Evolutionary conservation across 2,329 filamentous ascomycete genomes (phyloP).

Genomic region (Scorias spongiosa): DNA sequence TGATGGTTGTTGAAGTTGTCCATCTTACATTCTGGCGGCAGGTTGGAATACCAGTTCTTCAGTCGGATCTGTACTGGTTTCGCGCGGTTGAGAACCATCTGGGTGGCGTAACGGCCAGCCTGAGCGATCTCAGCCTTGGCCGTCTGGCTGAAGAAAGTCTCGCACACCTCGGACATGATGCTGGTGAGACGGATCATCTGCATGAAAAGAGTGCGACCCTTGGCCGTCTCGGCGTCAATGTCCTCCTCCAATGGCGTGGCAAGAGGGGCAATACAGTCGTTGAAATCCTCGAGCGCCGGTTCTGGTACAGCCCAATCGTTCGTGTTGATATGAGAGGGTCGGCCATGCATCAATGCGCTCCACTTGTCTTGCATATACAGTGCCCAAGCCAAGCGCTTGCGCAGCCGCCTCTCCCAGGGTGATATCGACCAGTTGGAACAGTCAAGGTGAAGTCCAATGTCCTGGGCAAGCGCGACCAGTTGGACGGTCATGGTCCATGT

Average conservation of each 20-base stretch:
- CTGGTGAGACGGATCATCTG: slow-evolving; percentile 63
- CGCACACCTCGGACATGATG: slow-evolving; percentile 65
- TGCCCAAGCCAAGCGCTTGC: slow-evolving; percentile 79
- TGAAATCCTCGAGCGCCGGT: slow-evolving; percentile 54
- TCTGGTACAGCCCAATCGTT: slow-evolving; percentile 62
- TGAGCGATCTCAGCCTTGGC: slow-evolving; percentile 55
- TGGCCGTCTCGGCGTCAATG: slow-evolving; percentile 41
- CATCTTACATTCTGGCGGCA: slow-evolving; percentile 52
- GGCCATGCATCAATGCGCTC: slow-evolving; percentile 71
- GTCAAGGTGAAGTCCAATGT: slow-evolving; percentile 78
- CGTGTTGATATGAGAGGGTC: slow-evolving; percentile 60
- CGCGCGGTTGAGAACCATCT: slow-evolving; percentile 56
- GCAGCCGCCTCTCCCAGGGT: slow-evolving; percentile 68
- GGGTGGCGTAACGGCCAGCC: slow-evolving; percentile 54
- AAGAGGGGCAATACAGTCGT: slow-evolving; percentile 43
- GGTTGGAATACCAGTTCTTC: slow-evolving; percentile 63
- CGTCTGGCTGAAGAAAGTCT: slow-evolving; percentile 67
- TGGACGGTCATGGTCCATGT: slow-evolving; percentile 79
- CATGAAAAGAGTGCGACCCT: slow-evolving; percentile 54
- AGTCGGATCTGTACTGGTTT: slow-evolving; percentile 72
- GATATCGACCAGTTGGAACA: slow-evolving; percentile 79
- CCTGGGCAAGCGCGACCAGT: slow-evolving; percentile 71
- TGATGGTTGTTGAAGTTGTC: slow-evolving; percentile 30
- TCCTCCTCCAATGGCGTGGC: slow-evolving; percentile 35
- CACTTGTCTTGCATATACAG: slow-evolving; percentile 92